A percentile compares a stretch with the other conserved stretches of the same genome.
These are phyloP conservation scores for Phialocephala subalpina DNA, from an alignment of 2,329 filamentous ascomycete genomes.

Conservation along the genomic window DNA sequence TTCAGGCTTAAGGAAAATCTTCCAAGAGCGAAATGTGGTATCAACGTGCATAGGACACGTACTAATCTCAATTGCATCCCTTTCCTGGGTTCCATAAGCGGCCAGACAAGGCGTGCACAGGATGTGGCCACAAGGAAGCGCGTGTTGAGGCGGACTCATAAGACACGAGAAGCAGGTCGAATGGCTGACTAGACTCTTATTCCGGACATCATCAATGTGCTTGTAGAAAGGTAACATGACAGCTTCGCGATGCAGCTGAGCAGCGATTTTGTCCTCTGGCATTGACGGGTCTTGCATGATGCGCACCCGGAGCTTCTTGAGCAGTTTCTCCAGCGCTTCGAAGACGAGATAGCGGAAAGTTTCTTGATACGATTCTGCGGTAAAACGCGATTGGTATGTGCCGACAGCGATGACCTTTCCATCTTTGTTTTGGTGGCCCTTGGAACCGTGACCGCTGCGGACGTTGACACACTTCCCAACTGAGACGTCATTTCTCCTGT, in stretches of 20 bases:
- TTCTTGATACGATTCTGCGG: constrained; percentile 4
- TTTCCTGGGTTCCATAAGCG: constrained; percentile 3
- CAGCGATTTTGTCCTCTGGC: constrained; percentile 11
- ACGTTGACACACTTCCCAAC: constrained; percentile 11
- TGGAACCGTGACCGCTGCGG: constrained; percentile 12
- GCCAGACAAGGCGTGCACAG: constrained; percentile 13
- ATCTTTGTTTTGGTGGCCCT: constrained; percentile 16
- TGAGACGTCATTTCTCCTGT: neutral
- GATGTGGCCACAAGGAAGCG: constrained; percentile 16
- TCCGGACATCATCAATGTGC: constrained; percentile 1
- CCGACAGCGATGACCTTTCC: constrained; percentile 12
- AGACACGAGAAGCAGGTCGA: constrained; percentile 11
- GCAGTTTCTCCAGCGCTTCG: neutral
- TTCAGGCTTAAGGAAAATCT: constrained; percentile 2
- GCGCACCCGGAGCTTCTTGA: neutral
- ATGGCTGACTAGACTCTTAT: constrained; percentile 13
- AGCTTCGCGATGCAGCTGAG: constrained; percentile 1
- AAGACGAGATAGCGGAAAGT: neutral
- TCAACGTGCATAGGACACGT: constrained; percentile 2
- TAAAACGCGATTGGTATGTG: constrained; percentile 10
- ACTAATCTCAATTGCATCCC: constrained; percentile 7
- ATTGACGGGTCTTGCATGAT: neutral
- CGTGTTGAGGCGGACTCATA: constrained; percentile 10
- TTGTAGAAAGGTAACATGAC: constrained; percentile 5
- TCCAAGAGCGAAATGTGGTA: constrained; percentile 5